phyloP scores from a whole-genome alignment of 2,329 filamentous ascomycete species.

The Cladosporium austrohemisphaericum region DNA sequence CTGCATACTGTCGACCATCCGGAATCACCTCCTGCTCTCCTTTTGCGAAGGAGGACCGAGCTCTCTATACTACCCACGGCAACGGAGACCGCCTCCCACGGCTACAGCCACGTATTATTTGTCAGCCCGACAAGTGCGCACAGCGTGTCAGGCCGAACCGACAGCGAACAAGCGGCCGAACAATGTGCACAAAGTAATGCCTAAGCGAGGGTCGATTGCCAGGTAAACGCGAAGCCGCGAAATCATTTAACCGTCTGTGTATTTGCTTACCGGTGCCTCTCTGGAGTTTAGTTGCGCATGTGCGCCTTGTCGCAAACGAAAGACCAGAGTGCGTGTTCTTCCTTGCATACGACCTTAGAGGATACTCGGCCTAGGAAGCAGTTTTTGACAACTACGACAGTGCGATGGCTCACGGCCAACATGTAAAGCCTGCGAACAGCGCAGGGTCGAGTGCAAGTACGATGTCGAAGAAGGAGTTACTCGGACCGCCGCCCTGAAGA shows the following conservation, averaged over 20 bases:
- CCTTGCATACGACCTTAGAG: not conserved
- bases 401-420: constrained; percentile 13
- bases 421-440: constrained; percentile 11
- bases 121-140: not conserved
- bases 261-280: constrained; percentile 8
- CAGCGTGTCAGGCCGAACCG: constrained; percentile 3
- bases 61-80: constrained; percentile 2
- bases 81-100: not conserved
- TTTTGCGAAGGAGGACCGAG: not conserved
- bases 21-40: not conserved
- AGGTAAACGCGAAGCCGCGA: constrained; percentile 8
- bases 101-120: constrained; percentile 3
- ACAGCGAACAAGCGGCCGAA: constrained; percentile 7
- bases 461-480: constrained; percentile 14
- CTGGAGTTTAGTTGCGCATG: constrained; percentile 7
- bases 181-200: constrained; percentile 12
- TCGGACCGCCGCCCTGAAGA: constrained; percentile 10
- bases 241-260: not conserved
- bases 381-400: constrained; percentile 7
- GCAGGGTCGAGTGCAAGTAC: constrained; percentile 12
- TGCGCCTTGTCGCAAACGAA: constrained; percentile 13
- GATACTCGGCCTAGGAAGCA: not conserved
- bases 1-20: not conserved
- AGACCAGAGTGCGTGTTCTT: constrained; percentile 12
- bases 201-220: constrained; percentile 16